Conservation (phyloP, 495 filamentous ascomycete genomes). For the Xylaria flabelliformis region DNA sequence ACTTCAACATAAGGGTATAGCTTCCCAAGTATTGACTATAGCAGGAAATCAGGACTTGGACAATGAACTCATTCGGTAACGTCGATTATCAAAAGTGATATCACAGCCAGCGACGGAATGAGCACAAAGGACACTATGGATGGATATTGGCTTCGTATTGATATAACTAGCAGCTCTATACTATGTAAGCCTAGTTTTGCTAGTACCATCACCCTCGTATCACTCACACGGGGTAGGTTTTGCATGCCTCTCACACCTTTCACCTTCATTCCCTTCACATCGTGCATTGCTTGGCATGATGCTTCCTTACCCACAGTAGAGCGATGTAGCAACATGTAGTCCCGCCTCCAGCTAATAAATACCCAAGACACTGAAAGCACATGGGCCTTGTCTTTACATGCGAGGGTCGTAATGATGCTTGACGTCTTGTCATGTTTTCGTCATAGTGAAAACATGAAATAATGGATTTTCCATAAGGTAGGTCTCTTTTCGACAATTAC, state of each 20-base stretch:
- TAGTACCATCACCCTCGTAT: conserved; percentile 16
- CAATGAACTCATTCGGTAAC: neutral
- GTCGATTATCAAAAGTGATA: neutral
- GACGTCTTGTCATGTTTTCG: conserved; percentile 1
- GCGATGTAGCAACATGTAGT: conserved; percentile 2
- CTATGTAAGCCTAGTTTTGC: conserved; percentile 23
- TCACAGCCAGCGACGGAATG: neutral
- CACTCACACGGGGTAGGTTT: conserved; percentile 21
- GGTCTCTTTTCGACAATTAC: conserved; percentile 38
- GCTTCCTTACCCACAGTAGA: conserved; percentile 6
- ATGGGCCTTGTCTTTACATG: conserved; percentile 10
- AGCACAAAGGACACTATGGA: neutral
- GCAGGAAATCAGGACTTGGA: too few relatives aligned
- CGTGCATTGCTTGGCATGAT: neutral
- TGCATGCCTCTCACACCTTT: neutral
- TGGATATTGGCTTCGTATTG: conserved; percentile 16
- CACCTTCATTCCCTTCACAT: conserved; percentile 4
- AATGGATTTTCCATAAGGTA: neutral
- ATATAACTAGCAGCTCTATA: conserved; percentile 24
- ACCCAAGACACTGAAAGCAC: conserved; percentile 21
- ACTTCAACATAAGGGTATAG: neutral
- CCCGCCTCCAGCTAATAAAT: conserved; percentile 2
- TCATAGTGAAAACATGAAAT: neutral
- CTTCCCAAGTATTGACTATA: neutral
- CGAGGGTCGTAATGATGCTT: conserved; percentile 9